Conservation (phyloP, 2,329 filamentous ascomycete species). For the Nemania bipapillata region DNA sequence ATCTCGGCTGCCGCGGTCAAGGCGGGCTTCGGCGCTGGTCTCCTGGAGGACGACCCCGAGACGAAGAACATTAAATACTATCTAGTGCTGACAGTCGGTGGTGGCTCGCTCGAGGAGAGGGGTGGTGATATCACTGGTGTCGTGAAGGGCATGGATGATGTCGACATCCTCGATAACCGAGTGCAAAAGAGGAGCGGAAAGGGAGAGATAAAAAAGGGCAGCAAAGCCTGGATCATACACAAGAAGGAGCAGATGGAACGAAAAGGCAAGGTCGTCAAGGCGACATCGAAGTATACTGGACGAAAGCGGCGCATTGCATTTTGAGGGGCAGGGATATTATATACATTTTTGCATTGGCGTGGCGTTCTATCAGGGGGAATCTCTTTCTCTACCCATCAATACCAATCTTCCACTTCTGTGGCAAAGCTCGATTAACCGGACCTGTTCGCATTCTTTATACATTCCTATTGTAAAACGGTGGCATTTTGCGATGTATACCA, state of each 20-base stretch:
- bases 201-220: constrained; percentile 77
- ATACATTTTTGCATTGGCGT: constrained; percentile 44
- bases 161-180: constrained; percentile 80
- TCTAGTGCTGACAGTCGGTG: constrained; percentile 89
- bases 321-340: constrained; percentile 54
- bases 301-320: constrained; percentile 84
- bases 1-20: constrained; percentile 89
- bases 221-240: constrained; percentile 82
- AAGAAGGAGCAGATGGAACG: constrained; percentile 94
- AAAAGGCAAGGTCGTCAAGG: constrained; percentile 94
- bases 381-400: constrained; percentile 1
- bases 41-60: constrained; percentile 93
- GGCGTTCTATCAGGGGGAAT: constrained; percentile 41
- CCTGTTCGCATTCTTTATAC: not conserved
- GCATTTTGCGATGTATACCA: not conserved
- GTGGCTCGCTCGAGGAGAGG: constrained; percentile 59
- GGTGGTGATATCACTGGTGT: constrained; percentile 89
- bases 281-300: constrained; percentile 91
- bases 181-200: constrained; percentile 62
- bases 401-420: not conserved
- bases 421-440: not conserved
- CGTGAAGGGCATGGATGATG: constrained; percentile 86
- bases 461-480: not conserved
- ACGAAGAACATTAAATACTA: constrained; percentile 99
- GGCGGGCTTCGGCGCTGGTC: constrained; percentile 92